Percentiles rank a stretch among this genome's conserved stretches.
These are phyloP conservation scores for Prinsepia uniflora DNA, from an alignment of 306 rosid genomes.

Conservation along the genomic window DNA sequence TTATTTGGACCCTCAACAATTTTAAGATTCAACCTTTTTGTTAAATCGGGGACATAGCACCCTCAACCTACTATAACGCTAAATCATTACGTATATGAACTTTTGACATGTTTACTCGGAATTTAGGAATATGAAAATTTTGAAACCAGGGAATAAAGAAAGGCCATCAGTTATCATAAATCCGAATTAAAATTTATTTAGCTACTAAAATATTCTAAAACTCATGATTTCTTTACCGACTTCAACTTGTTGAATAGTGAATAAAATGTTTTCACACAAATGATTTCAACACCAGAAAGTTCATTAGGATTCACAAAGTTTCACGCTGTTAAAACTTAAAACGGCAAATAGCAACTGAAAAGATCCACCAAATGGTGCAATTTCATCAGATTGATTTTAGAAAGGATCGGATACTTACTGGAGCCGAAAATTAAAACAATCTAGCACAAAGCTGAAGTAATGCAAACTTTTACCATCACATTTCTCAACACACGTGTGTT, in stretches of 20 bases:
- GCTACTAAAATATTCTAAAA: neutral
- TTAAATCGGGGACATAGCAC: too few species aligned
- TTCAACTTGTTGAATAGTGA: too few species aligned
- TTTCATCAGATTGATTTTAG: neutral
- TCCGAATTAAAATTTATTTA: too few species aligned
- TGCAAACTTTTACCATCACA: constrained; percentile 31
- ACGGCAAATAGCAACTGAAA: neutral
- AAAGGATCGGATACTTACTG: neutral
- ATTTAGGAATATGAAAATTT: too few species aligned
- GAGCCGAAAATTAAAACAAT: constrained; percentile 6
- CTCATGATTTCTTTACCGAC: too few species aligned
- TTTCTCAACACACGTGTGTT: constrained; percentile 21
- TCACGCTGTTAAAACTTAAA: neutral
- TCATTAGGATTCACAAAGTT: neutral
- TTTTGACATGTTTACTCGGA: too few species aligned
- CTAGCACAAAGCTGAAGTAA: constrained; percentile 2
- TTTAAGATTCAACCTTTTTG: too few species aligned
- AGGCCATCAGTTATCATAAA: too few species aligned
- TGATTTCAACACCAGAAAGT: neutral
- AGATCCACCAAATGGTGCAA: neutral
- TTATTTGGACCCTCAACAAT: too few species aligned
- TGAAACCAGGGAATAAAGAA: too few species aligned
- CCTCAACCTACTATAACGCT: too few species aligned
- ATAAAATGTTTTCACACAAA: neutral
- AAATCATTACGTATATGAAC: too few species aligned